A percentile compares a stretch with the other conserved stretches of the same genome.
phyloP scores from a whole-genome alignment of 768 basidiomycete genomes.

The Favolaschia claudopus region DNA sequence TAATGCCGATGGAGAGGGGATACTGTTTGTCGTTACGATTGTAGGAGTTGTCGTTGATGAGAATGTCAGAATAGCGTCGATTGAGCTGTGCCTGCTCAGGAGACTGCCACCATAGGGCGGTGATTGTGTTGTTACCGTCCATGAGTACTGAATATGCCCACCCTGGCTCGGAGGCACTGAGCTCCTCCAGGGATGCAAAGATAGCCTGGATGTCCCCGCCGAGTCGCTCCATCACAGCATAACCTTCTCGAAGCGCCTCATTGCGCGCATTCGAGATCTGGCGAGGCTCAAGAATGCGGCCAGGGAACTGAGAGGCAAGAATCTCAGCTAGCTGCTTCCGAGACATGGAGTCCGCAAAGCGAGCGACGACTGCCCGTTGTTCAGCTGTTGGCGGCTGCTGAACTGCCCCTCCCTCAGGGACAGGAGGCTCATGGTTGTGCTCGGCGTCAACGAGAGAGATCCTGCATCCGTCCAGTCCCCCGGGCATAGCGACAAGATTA shows the following conservation, averaged over 20 bases:
- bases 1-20: conserved; percentile 38
- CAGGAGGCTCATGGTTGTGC: conserved; percentile 36
- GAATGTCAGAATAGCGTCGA: conserved; percentile 32
- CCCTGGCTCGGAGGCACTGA: conserved; percentile 14
- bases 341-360: conserved; percentile 1
- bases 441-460: conserved; percentile 20
- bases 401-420: conserved; percentile 25
- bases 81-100: conserved; percentile 34
- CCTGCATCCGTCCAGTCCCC: conserved; percentile 21
- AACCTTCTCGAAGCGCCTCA: conserved; percentile 18
- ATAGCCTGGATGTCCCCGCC: conserved; percentile 39
- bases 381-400: conserved; percentile 25
- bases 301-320: conserved; percentile 13
- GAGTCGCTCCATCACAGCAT: conserved; percentile 23
- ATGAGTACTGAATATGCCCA: conserved; percentile 34
- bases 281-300: conserved; percentile 32
- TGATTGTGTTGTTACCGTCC: conserved; percentile 22
- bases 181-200: conserved; percentile 24
- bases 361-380: conserved; percentile 22
- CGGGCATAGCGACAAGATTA: not conserved
- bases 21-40: conserved; percentile 31
- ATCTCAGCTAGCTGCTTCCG: not conserved
- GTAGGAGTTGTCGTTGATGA: conserved; percentile 41
- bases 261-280: conserved; percentile 40
- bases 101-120: conserved; percentile 40